These are phyloP conservation scores for Zygnema circumcarinatum DNA, from an alignment of 139 green algal genomes.

Conservation along the genomic window DNA sequence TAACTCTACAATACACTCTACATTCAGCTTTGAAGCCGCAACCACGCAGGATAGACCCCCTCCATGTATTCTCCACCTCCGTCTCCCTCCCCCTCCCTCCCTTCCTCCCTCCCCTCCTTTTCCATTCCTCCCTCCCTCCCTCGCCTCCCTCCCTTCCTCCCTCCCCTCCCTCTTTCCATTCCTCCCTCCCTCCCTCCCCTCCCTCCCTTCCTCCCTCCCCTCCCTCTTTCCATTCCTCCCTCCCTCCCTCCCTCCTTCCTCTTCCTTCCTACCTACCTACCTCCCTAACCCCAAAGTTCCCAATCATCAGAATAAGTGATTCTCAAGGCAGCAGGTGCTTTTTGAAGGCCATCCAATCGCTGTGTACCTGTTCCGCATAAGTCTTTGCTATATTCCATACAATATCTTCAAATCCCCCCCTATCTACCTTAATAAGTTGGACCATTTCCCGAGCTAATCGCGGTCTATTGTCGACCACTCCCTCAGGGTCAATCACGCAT, in stretches of 20 bases:
- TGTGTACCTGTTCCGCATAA: slow-evolving; percentile 29
- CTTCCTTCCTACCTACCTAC: neutral
- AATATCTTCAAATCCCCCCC: slow-evolving; percentile 31
- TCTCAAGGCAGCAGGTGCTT: slow-evolving; percentile 22
- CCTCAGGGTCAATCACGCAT: slow-evolving; percentile 6
- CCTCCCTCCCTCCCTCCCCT: neutral
- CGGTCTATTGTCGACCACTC: neutral
- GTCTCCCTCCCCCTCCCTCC: slow-evolving; percentile 25
- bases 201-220: neutral
- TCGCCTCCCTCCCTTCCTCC: neutral
- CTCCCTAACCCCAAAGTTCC: neutral
- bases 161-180: neutral
- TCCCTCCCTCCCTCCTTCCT: neutral
- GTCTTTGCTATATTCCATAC: slow-evolving; percentile 23
- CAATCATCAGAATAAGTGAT: neutral
- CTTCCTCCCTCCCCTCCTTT: slow-evolving; percentile 26
- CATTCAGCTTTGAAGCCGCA: no score
- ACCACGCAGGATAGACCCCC: no score
- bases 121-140: slow-evolving; percentile 5
- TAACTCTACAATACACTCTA: no score
- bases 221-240: neutral
- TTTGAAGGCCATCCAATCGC: slow-evolving; percentile 21
- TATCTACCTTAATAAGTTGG: neutral
- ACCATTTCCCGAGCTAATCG: slow-evolving; percentile 21
- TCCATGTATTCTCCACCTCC: slow-evolving; percentile 29